These are phyloP conservation scores for Fraxinus dipetala DNA, from an alignment of 305 asterid genomes.

Conservation along the genomic window DNA sequence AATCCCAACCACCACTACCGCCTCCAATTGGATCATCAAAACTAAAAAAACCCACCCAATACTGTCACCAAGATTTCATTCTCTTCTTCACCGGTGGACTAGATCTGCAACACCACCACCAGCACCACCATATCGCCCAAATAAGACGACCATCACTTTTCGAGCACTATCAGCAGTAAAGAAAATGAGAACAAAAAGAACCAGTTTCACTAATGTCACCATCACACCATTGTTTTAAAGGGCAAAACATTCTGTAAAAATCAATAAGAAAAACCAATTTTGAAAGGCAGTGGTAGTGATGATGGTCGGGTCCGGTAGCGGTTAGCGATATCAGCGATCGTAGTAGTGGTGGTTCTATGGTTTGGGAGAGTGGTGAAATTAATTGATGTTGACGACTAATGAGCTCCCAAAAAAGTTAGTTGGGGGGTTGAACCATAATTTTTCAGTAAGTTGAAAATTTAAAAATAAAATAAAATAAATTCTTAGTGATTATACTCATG, in stretches of 20 bases:
- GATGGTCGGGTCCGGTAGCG: not conserved
- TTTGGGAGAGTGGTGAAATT: not conserved
- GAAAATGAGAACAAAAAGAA: too few species aligned
- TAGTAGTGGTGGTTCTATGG: not conserved
- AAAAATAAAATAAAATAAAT: too few species aligned
- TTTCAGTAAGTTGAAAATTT: not conserved
- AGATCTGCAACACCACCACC: too few species aligned
- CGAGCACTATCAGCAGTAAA: too few species aligned
- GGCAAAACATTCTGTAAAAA: not conserved
- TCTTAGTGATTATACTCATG: not conserved
- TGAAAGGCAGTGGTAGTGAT: not conserved
- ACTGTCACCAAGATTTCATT: too few species aligned
- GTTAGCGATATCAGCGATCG: not conserved
- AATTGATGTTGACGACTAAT: not conserved
- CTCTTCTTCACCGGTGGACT: too few species aligned
- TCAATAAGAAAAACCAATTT: not conserved
- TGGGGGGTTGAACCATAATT: not conserved
- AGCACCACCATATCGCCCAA: too few species aligned
- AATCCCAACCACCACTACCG: too few species aligned
- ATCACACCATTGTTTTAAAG: not conserved
- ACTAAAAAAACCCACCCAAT: too few species aligned
- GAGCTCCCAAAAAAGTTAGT: not conserved
- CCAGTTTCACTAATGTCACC: too few species aligned
- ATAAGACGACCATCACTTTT: too few species aligned
- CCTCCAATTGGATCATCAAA: too few species aligned